Percentiles rank a stretch among this genome's conserved stretches.
phyloP scores from a whole-genome alignment of 1,284 basidiomycete species.

The Kalmanozyma brasiliensis region DNA sequence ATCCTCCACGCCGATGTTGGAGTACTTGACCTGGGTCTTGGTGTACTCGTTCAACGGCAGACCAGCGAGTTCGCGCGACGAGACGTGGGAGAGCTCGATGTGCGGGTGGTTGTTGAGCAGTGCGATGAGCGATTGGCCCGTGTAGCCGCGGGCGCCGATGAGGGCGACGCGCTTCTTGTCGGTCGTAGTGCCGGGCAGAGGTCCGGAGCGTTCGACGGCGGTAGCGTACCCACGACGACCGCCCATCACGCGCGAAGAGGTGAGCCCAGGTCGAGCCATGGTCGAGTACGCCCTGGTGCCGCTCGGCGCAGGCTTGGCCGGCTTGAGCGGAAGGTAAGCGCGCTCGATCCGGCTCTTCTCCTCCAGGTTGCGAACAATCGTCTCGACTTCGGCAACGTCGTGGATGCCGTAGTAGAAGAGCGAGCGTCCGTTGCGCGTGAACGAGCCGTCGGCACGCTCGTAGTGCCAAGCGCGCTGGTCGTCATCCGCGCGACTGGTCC shows the following conservation, averaged over 20 bases:
- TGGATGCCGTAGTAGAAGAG: constrained; percentile 98
- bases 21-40: constrained; percentile 75
- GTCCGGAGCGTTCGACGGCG: constrained; percentile 69
- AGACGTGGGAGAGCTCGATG: constrained; percentile 90
- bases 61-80: constrained; percentile 92
- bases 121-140: constrained; percentile 88
- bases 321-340: constrained; percentile 89
- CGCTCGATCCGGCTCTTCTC: constrained; percentile 84
- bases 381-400: constrained; percentile 90
- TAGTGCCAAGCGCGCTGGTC: constrained; percentile 98
- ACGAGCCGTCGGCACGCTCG: constrained; percentile 95
- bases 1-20: constrained; percentile 65
- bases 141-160: constrained; percentile 95
- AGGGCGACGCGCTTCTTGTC: constrained; percentile 88
- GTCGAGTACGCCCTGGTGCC: constrained; percentile 63
- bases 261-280: constrained; percentile 64
- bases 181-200: constrained; percentile 72
- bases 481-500: constrained; percentile 94
- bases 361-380: constrained; percentile 80
- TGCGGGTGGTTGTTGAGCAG: constrained; percentile 87
- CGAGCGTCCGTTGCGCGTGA: constrained; percentile 88
- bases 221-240: constrained; percentile 68
- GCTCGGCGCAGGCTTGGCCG: constrained; percentile 73
- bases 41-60: constrained; percentile 82
- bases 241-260: constrained; percentile 70